Evolutionary conservation across 129 eudicot genomes (phyloP), one percentile per base, ranked within the genome.

Genomic region (Ambrosia trifida): DNA sequence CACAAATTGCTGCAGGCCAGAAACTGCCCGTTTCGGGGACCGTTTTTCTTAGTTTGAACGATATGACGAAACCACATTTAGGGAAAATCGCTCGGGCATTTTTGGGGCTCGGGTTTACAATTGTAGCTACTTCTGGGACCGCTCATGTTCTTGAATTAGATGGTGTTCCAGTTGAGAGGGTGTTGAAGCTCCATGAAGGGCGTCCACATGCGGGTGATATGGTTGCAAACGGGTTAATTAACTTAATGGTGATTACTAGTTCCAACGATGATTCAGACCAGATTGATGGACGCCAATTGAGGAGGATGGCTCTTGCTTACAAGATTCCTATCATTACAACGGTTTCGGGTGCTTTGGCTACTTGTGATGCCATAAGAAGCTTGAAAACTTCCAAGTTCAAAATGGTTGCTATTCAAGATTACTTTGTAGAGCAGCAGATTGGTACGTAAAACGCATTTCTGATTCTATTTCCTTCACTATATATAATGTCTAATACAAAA

Each of bases 281-380:
- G 76, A 89, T 90, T 17, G 99, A 94, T 33, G 99, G 99, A 18
- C 78, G 90, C 24, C 85, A 86, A 60, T 68, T 94, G 80, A 76
- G 99, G 70, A 85, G 97, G 71, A 94, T 86, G 96, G 99, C 99
- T 35, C 93, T 94, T 45, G 89, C 99, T 3, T 90, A 87, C 76
- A 90, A 90, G 81, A 72, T 94, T 72, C 99, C 99, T 7, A 76
- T 90, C 2, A 81, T 94, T 44, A 94, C 99, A 1, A 94, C 99
- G 1, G 91, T 90, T 78, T 93, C 99, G 0, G 97, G 99, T 36
- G 99, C 91, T 72, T 72, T 90, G 80, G 97, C 96, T 13, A 94
- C 99, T 19, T 83, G 85, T 0, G 91, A 82, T 33, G 99, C 97
- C 5, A 85, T 94, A 57, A 87, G 81, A 84, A 90, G 96, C 88